Evolutionary conservation across 1,284 basidiomycete species (phyloP).

Genomic region (Pseudozyma pruni): DNA sequence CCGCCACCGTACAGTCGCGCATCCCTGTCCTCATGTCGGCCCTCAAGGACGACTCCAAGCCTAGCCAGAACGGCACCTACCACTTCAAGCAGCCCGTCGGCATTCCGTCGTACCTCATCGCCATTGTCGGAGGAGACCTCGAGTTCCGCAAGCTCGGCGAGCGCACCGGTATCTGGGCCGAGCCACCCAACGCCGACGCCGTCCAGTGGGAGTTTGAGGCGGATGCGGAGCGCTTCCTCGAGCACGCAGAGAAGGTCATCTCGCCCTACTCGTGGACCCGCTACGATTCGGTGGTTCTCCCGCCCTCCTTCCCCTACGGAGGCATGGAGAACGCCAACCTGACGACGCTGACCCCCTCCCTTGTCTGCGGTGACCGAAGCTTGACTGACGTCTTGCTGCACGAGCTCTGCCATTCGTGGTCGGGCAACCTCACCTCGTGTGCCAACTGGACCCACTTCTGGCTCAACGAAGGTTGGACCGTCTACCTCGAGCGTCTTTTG

Average conservation of each 20-base stretch:
- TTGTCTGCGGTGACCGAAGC: conserved; percentile 63
- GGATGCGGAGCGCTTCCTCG: conserved; percentile 64
- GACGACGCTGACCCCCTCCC: conserved; percentile 63
- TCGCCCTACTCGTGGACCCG: conserved; percentile 82
- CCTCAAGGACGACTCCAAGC: conserved; percentile 54
- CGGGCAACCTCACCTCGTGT: conserved; percentile 64
- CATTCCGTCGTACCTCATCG: conserved; percentile 65
- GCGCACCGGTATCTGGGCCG: conserved; percentile 66
- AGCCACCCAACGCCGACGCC: conserved; percentile 59
- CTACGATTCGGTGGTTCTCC: conserved; percentile 91
- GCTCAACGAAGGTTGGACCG: conserved; percentile 80
- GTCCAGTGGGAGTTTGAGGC: conserved; percentile 67
- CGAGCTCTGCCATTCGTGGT: conserved; percentile 66
- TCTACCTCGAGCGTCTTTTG: conserved; percentile 88
- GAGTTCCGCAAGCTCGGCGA: conserved; percentile 62
- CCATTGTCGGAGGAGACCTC: conserved; percentile 64
- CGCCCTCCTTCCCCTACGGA: conserved; percentile 86
- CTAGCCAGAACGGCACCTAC: conserved; percentile 41
- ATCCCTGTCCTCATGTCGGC: conserved; percentile 67
- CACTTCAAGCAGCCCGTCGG: conserved; percentile 62
- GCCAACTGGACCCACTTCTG: conserved; percentile 67
- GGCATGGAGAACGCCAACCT: conserved; percentile 68
- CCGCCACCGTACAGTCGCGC: conserved; percentile 52
- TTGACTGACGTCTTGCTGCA: conserved; percentile 70
- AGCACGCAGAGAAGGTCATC: conserved; percentile 63